Base-by-base conservation (phyloP, 2,329 filamentous ascomycete species). In the Tolypocladium album region DNA sequence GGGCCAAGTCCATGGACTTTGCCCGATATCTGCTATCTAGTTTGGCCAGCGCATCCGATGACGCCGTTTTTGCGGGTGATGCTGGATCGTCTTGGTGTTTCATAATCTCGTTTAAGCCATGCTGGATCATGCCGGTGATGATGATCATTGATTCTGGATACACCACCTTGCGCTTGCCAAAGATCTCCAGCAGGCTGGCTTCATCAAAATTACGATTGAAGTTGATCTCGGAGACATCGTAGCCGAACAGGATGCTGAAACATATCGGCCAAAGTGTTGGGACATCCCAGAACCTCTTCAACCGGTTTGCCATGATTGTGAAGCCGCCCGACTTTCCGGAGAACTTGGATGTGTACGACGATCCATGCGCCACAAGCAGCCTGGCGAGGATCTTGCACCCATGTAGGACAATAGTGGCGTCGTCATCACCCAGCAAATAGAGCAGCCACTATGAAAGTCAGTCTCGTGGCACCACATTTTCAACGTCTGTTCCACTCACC, bases 241-340 rank as follows among this genome's bases (percentile, higher is more conserved):
- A 82, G 0, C 90, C 92, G 68, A 99, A 96, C 2, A 99, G 74
- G 27, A 97, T 88, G 58, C 90, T 87, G 72, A 99, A 90, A 69
- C 89, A 92, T 52, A 94, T 87, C 0, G 88, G 86, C 94, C 94
- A 97, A 34, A 97, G 74, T 0, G 86, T 84, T 2, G 92, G 84
- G 20, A 92, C 82, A 67, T 90, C 87, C 93, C 94, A 99, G 86
- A 92, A 97, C 67, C 87, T 81, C 68, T 88, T 91, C 4, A 99
- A 75, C 39, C 90, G 84, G 67, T 89, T 83, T 43, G 88, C 88
- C 84, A 97, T 88, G 63, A 97, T 88, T 40, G 82, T 81, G 70
- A 97, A 97, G 1, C 95, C 95, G 38, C 91, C 90, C 13, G 88
- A 91, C 74, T 95, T 96, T 17, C 72, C 77, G 1, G 87, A 81